Evolutionary conservation across 129 eudicot genomes (phyloP).

Genomic region (Artemisia annua): DNA sequence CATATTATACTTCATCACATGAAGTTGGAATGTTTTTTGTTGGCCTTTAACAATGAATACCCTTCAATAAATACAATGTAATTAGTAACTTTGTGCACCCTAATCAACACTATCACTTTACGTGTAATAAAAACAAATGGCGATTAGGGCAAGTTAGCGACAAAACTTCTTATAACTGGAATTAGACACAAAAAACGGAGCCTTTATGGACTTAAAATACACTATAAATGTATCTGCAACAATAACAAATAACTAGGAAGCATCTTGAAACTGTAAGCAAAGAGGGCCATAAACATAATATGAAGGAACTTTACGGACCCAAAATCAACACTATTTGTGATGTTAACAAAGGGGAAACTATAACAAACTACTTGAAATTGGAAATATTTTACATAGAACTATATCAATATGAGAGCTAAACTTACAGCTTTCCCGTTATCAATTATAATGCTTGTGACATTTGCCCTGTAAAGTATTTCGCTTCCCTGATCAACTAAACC

Average conservation of each 20-base stretch:
- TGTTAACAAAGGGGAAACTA: background rate
- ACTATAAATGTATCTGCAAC: background rate
- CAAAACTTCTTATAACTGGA: too few relatives aligned
- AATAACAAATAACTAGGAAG: conserved; percentile 1
- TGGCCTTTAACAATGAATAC: too few relatives aligned
- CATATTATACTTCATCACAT: too few relatives aligned
- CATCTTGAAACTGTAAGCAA: background rate
- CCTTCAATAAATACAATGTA: too few relatives aligned
- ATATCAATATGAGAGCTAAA: conserved; percentile 7
- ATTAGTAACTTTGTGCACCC: too few relatives aligned
- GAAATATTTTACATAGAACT: background rate
- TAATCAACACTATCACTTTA: too few relatives aligned
- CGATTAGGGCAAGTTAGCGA: too few relatives aligned
- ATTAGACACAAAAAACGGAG: too few relatives aligned
- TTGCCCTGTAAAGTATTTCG: conserved; percentile 85
- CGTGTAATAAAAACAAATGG: too few relatives aligned
- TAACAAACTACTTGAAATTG: conserved; percentile 4
- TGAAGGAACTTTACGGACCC: background rate
- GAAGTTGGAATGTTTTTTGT: too few relatives aligned
- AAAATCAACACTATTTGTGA: conserved; percentile 1
- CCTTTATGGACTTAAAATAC: background rate
- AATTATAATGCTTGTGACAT: conserved; percentile 69
- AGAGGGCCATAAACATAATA: background rate
- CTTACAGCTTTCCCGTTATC: conserved; percentile 92
- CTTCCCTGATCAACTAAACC: conserved; percentile 89